phyloP scores from a whole-genome alignment of 2,329 filamentous ascomycete species.

The Ceratocystiopsis minuta region DNA sequence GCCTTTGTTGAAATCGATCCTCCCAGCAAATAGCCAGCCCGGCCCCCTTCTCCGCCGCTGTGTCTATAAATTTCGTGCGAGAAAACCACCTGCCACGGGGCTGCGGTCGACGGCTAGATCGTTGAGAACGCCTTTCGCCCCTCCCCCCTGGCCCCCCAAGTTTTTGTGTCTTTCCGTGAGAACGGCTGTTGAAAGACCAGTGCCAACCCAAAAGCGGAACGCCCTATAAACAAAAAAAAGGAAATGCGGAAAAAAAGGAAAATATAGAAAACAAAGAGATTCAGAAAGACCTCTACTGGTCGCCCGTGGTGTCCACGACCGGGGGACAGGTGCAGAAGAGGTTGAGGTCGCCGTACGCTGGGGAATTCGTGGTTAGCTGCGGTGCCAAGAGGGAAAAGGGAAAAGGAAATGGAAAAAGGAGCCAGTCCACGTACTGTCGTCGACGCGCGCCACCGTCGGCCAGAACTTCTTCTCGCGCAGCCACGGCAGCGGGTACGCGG shows the following conservation, averaged over 20 bases:
- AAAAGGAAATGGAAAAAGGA: not conserved
- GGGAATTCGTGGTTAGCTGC: not conserved
- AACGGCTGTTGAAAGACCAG: not conserved
- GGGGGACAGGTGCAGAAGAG: constrained; percentile 90
- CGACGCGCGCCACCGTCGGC: constrained; percentile 70
- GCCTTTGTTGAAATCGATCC: too few relatives aligned
- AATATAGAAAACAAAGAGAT: too few relatives aligned
- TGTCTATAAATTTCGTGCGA: too few relatives aligned
- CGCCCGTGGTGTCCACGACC: constrained; percentile 43
- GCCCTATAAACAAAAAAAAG: not conserved
- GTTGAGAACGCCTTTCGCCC: too few relatives aligned
- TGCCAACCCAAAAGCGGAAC: not conserved
- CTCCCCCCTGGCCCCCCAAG: too few relatives aligned
- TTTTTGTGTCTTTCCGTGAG: too few relatives aligned
- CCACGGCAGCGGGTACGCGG: constrained; percentile 70
- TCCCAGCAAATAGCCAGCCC: too few relatives aligned
- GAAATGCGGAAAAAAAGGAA: not conserved
- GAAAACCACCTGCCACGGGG: too few relatives aligned
- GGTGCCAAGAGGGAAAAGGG: constrained; percentile 7
- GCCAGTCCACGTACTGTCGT: constrained; percentile 79
- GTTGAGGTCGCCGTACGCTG: constrained; percentile 79
- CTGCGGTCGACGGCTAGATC: too few relatives aligned
- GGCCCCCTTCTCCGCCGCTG: too few relatives aligned
- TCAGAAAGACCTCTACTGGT: not conserved
- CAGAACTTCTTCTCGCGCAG: constrained; percentile 95